Conservation (phyloP, 345 rosid species). For the Eucalyptus curtisii region DNA sequence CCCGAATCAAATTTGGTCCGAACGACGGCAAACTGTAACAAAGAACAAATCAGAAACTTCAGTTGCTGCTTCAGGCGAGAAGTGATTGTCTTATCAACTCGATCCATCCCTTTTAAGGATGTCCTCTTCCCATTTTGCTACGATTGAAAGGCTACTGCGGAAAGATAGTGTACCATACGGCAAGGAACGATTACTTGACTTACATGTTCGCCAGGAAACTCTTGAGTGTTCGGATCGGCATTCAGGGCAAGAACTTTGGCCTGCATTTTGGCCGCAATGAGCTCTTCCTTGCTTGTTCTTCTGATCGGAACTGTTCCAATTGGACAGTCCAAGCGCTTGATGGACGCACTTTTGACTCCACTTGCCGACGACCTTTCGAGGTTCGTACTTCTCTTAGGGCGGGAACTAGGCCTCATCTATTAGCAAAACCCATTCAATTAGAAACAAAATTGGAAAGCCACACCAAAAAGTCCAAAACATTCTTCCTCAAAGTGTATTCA, state of each 20-base stretch:
- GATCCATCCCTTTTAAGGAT: neutral
- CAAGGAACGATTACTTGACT: neutral
- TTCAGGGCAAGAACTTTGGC: neutral
- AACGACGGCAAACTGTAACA: neutral
- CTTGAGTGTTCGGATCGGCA: neutral
- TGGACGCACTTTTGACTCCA: neutral
- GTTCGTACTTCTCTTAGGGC: neutral
- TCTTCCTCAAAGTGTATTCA: neutral
- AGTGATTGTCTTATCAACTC: neutral
- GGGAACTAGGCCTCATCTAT: slow-evolving; percentile 1
- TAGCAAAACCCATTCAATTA: neutral
- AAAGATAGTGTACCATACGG: neutral
- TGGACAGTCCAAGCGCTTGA: slow-evolving; percentile 13
- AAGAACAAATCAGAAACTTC: neutral
- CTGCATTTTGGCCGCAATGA: neutral
- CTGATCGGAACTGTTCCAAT: slow-evolving; percentile 18
- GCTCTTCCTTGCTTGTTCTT: slow-evolving; percentile 8
- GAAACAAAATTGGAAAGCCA: neutral
- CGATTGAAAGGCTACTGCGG: neutral
- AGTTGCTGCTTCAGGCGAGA: neutral
- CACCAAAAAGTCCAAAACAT: neutral
- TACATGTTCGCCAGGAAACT: slow-evolving; percentile 1
- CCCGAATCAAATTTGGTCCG: neutral
- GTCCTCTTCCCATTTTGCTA: neutral
- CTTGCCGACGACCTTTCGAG: neutral